phyloP scores from a whole-genome alignment of 1,284 basidiomycete genomes.

The Naganishia liquefaciens region DNA sequence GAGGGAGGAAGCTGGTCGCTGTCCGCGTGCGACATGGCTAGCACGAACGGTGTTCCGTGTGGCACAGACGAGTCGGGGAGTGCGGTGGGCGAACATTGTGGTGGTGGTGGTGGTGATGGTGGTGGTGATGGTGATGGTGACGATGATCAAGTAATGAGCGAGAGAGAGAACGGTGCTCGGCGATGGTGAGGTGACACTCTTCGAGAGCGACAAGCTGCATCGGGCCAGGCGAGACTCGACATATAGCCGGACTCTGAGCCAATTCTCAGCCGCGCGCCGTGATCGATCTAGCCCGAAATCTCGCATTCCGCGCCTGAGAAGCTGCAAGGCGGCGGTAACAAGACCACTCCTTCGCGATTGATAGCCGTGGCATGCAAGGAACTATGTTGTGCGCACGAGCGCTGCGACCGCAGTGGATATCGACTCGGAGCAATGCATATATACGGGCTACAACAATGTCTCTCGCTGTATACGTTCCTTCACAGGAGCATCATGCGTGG shows the following conservation, averaged over 20 bases:
- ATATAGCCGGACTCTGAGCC: too few relatives aligned
- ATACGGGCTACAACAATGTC: too few relatives aligned
- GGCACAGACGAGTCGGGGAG: slow-evolving; percentile 2
- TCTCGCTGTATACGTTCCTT: too few relatives aligned
- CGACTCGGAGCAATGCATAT: not conserved
- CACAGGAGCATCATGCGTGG: too few relatives aligned
- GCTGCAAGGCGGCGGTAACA: too few relatives aligned
- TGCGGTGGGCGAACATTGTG: slow-evolving; percentile 9
- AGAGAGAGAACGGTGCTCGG: not conserved
- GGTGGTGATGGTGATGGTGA: not conserved
- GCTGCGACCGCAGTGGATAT: not conserved
- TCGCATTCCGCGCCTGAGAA: not conserved
- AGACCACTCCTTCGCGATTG: too few relatives aligned
- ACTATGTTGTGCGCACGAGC: not conserved
- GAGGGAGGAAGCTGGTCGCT: slow-evolving; percentile 59
- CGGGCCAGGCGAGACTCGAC: too few relatives aligned
- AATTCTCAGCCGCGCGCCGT: too few relatives aligned
- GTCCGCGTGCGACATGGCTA: slow-evolving; percentile 7
- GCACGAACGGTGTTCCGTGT: slow-evolving; percentile 5
- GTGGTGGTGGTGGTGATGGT: not conserved
- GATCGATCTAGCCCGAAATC: slow-evolving; percentile 6
- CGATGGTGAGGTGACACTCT: not conserved
- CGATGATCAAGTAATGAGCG: too few relatives aligned
- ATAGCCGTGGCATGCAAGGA: too few relatives aligned
- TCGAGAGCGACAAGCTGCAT: not conserved